Evolutionary conservation across 2,329 filamentous ascomycete genomes (phyloP), one percentile per base, ranked within the genome.

Genomic region (Exophiala spinifera): DNA sequence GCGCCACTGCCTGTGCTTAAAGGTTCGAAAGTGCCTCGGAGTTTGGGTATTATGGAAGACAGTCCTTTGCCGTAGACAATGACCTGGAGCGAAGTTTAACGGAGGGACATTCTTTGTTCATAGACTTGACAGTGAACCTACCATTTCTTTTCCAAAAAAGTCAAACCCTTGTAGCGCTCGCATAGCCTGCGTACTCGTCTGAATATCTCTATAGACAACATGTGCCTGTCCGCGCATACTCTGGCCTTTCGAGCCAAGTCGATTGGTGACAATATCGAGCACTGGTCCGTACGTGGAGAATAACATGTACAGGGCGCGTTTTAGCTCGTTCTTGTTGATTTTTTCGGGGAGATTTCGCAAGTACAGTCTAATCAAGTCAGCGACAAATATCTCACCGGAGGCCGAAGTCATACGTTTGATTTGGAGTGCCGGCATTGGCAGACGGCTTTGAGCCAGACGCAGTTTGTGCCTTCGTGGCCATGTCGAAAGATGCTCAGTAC

Each of bases 201-300:
- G 88, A 31, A 92, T 79, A 69, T 99, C 92, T 55, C 89, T 83
- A 70, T 91, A 97, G 13, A 94, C 88, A 57, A 99, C 78, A 67
- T 97, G 94, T 58, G 94, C 94, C 73, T 99, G 94, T 2, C 94
- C 94, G 46, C 94, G 87, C 91, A 97, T 96, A 74, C 90, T 90
- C 70, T 80, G 79, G 1, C 89, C 95, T 75, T 91, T 95, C 64
- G 96, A 78, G 28, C 62, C 59, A 14, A 58, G 42, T 25, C 62
- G 46, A 17, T 19, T 56, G 25, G 89, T 89, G 46, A 96, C 88
- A 17, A 99, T 83, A 69, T 99, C 94, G 55, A 99, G 82, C 14
- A 99, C 88, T 0, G 90, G 85, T 37, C 94, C 94, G 69, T 96
- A 95, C 13, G 91, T 95, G 10, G 91, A 90, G 71, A 97, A 97